phyloP scores from a whole-genome alignment of 2,329 filamentous ascomycete genomes.

The Alternaria postmessia region DNA sequence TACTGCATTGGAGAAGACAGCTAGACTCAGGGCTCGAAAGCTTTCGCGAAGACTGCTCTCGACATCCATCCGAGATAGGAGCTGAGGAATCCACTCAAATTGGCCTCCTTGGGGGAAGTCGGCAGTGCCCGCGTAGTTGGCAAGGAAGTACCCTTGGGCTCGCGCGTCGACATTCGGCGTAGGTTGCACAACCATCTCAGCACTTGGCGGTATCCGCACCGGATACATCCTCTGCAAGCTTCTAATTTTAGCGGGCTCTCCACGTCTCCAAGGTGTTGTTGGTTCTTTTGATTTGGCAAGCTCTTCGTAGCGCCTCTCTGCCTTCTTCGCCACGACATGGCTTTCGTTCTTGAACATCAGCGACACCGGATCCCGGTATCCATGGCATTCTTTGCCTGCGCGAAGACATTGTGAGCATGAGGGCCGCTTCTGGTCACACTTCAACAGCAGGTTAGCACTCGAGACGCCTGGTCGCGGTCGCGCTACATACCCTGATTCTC shows the following conservation, averaged over 20 bases:
- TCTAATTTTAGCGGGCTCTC: neutral
- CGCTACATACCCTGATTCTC: constrained; percentile 40
- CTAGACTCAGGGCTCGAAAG: constrained; percentile 35
- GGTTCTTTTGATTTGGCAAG: constrained; percentile 23
- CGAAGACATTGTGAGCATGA: constrained; percentile 46
- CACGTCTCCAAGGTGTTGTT: neutral
- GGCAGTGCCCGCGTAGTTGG: constrained; percentile 38
- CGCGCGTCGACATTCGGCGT: constrained; percentile 39
- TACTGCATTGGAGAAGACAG: constrained; percentile 34
- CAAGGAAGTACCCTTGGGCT: constrained; percentile 41
- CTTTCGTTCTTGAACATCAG: constrained; percentile 46
- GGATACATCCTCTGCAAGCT: neutral
- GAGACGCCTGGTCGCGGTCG: neutral
- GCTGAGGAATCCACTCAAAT: constrained; percentile 38
- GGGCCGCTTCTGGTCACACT: constrained; percentile 47
- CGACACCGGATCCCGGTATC: constrained; percentile 41
- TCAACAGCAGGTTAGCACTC: neutral
- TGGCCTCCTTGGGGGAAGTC: constrained; percentile 35
- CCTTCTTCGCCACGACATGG: constrained; percentile 34
- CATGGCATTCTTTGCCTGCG: constrained; percentile 36
- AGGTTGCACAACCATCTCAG: constrained; percentile 22
- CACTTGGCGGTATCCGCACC: constrained; percentile 15
- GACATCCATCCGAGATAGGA: constrained; percentile 26
- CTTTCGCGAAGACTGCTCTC: constrained; percentile 32
- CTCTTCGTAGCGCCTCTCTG: constrained; percentile 35